Conservation (phyloP, 2,329 filamentous ascomycete species). For the Helicocarpus griseus region DNA sequence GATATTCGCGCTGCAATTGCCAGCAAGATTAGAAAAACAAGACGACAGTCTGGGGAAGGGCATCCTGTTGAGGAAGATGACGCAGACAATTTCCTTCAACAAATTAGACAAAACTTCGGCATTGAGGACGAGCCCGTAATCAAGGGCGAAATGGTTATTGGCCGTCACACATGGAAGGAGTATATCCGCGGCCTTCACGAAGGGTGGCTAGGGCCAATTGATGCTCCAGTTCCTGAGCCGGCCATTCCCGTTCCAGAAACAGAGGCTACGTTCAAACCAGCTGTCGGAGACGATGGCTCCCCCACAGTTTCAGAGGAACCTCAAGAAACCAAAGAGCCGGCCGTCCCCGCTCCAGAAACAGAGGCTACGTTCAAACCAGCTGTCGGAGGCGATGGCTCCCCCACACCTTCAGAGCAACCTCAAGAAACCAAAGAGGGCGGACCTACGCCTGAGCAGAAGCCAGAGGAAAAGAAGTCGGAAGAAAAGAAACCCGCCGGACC, state of each 20-base stretch:
- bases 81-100: conserved; percentile 52
- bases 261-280: neutral
- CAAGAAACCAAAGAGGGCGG: conserved; percentile 46
- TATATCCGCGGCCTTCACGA: conserved; percentile 90
- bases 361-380: neutral
- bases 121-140: conserved; percentile 63
- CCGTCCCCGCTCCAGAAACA: conserved; percentile 17
- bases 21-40: conserved; percentile 63
- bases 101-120: conserved; percentile 55
- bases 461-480: conserved; percentile 34
- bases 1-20: conserved; percentile 81
- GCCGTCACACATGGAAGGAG: conserved; percentile 93
- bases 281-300: conserved; percentile 16
- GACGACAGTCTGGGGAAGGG: conserved; percentile 53
- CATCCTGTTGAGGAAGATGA: conserved; percentile 33
- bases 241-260: conserved; percentile 17
- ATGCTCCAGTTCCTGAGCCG: conserved; percentile 29
- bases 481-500: conserved; percentile 46
- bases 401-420: conserved; percentile 22
- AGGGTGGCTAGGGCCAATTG: conserved; percentile 84
- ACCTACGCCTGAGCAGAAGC: conserved; percentile 4
- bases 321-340: too few species aligned
- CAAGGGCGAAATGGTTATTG: conserved; percentile 78
- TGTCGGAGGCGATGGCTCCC: conserved; percentile 16
- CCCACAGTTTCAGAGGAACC: conserved; percentile 10